phyloP scores from a whole-genome alignment of 1,284 basidiomycete genomes.

The Ustilago curta region DNA sequence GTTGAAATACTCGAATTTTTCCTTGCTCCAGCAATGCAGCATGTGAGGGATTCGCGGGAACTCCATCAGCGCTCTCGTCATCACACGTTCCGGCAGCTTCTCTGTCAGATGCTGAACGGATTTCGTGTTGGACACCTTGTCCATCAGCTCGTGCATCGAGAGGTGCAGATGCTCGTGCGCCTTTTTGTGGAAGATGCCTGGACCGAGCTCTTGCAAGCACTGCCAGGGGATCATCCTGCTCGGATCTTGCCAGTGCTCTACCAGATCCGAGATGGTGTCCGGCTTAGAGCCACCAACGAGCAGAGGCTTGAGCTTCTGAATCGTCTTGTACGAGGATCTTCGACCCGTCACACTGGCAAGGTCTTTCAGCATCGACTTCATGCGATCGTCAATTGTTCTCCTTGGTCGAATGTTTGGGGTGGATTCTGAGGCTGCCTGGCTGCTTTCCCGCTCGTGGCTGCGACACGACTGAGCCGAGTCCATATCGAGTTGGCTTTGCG shows the following conservation, averaged over 20 bases:
- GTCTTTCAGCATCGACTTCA: slow-evolving; percentile 30
- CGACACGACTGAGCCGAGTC: neutral
- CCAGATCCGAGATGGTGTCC: slow-evolving; percentile 22
- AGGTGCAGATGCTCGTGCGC: slow-evolving; percentile 19
- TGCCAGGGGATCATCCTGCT: slow-evolving; percentile 40
- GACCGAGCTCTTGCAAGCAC: slow-evolving; percentile 31
- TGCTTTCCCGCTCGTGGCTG: slow-evolving; percentile 2
- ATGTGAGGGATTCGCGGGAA: slow-evolving; percentile 45
- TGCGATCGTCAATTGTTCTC: slow-evolving; percentile 24
- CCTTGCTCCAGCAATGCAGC: slow-evolving; percentile 36
- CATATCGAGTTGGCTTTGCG: neutral
- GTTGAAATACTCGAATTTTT: slow-evolving; percentile 30
- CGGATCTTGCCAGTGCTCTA: slow-evolving; percentile 41
- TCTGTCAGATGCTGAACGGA: slow-evolving; percentile 18
- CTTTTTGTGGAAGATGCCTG: slow-evolving; percentile 26
- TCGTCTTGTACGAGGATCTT: slow-evolving; percentile 29
- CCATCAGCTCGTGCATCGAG: slow-evolving; percentile 34
- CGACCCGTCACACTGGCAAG: slow-evolving; percentile 22
- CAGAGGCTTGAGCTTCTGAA: slow-evolving; percentile 25
- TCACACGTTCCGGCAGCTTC: slow-evolving; percentile 24
- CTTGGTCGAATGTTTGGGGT: slow-evolving; percentile 8
- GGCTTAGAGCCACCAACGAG: slow-evolving; percentile 10
- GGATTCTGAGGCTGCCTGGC: slow-evolving; percentile 19
- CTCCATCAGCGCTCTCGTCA: slow-evolving; percentile 41
- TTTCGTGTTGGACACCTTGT: slow-evolving; percentile 19